Percentiles rank a stretch among this genome's conserved stretches.
Evolutionary conservation across 1,284 basidiomycete species (phyloP).

Genomic region (Cryptococcus amylolentus): DNA sequence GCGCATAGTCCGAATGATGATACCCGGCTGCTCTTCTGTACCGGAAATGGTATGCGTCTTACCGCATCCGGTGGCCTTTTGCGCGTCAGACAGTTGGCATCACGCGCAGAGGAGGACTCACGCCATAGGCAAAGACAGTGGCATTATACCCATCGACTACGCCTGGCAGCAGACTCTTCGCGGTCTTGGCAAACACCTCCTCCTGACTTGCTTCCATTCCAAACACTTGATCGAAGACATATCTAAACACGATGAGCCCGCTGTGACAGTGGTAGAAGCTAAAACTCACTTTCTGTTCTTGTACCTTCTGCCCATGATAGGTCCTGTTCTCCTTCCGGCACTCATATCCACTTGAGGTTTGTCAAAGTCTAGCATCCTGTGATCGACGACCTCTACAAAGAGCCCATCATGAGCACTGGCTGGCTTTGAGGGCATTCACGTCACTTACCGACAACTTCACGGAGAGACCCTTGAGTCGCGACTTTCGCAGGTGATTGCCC

Average conservation of each 20-base stretch:
- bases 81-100: not conserved
- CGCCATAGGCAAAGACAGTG: conserved; percentile 95
- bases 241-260: conserved; percentile 53
- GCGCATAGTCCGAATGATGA: conserved; percentile 94
- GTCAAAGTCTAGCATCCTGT: conserved; percentile 77
- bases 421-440: not conserved
- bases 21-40: conserved; percentile 75
- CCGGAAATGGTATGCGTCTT: conserved; percentile 98
- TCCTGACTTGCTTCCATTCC: conserved; percentile 71
- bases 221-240: conserved; percentile 93
- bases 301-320: conserved; percentile 77
- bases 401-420: not conserved
- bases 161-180: conserved; percentile 74
- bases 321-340: conserved; percentile 57
- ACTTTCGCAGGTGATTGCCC: conserved; percentile 50
- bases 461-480: conserved; percentile 30
- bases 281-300: conserved; percentile 64
- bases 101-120: conserved; percentile 52
- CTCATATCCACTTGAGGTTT: conserved; percentile 65
- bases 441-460: conserved; percentile 49
- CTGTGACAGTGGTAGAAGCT: conserved; percentile 1
- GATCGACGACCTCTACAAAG: conserved; percentile 51
- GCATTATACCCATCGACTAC: conserved; percentile 92
- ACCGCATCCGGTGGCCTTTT: conserved; percentile 90
- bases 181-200: conserved; percentile 79